Evolutionary conservation across 805 yeast genomes (phyloP).

Genomic region (Yamadazyma paraphyllophila): DNA sequence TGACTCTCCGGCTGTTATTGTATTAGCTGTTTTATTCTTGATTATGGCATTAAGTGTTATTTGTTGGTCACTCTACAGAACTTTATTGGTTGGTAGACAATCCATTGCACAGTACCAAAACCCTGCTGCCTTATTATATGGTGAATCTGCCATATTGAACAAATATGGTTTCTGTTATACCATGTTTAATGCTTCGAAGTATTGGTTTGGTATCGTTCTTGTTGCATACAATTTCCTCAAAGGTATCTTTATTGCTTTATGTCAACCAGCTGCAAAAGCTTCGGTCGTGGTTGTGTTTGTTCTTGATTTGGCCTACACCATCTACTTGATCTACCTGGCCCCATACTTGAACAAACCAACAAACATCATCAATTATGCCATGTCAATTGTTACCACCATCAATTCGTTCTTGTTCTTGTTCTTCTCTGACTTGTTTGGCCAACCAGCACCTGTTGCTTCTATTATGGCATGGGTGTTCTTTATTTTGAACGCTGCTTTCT

Average conservation of each 20-base stretch:
- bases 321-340: slow-evolving; percentile 55
- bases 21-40: slow-evolving; percentile 71
- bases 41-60: slow-evolving; percentile 59
- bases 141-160: slow-evolving; percentile 67
- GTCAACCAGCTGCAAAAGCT: slow-evolving; percentile 78
- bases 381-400: slow-evolving; percentile 67
- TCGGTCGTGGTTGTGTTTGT: slow-evolving; percentile 77
- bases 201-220: slow-evolving; percentile 78
- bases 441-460: slow-evolving; percentile 73
- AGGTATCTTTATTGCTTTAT: slow-evolving; percentile 70
- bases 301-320: slow-evolving; percentile 68
- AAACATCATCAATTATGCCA: slow-evolving; percentile 69
- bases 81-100: slow-evolving; percentile 56
- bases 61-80: slow-evolving; percentile 65
- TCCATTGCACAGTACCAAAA: slow-evolving; percentile 65
- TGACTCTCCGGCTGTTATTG: slow-evolving; percentile 88
- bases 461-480: slow-evolving; percentile 93
- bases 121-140: slow-evolving; percentile 85
- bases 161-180: slow-evolving; percentile 88
- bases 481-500: slow-evolving; percentile 83
- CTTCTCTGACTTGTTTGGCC: slow-evolving; percentile 81
- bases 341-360: slow-evolving; percentile 86
- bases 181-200: slow-evolving; percentile 76
- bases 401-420: slow-evolving; percentile 85
- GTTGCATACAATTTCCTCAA: slow-evolving; percentile 62